Base-by-base conservation (phyloP, 2,329 filamentous ascomycete genomes). In the Alternaria sp. region DNA sequence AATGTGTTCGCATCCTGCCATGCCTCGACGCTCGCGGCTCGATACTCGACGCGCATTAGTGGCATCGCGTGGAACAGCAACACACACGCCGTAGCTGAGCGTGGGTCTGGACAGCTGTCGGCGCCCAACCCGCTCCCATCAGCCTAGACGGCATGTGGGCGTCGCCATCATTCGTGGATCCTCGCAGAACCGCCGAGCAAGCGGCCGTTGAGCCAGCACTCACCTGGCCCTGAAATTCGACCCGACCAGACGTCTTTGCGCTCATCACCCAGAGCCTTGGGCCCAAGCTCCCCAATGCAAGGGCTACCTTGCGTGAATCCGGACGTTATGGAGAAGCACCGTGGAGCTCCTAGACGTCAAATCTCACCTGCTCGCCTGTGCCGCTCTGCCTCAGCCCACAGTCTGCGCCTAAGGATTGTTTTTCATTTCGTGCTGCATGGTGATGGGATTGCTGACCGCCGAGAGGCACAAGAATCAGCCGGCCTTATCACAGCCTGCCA, bases 371-470 rank as follows among this genome's bases (percentile, higher is more conserved):
- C 34, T 41, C 14, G 34, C 22, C 22, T 57, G 41, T 49, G 45
- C 45, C 51, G 54, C 43, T 44, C 59, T 45, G 32, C 34, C 43
- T 52, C 45, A n/a, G 38, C 25, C 11, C 51, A 34, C 36, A 10
- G 34, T 9, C 28, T 43, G 41, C 27, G 32, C 18, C 36, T 46
- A 44, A 25, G 34, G 11, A 44, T 58, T 43, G 44, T 30, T 51
- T 34, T 45, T 65, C 65, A 68, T 67, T 36, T 64, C 61, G 54
- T 45, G 16, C 63, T 68, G 64, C 61, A 63, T 50, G 43, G 49
- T 59, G 54, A 65, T 55, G 53, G 58, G 50, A 63, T 64, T 63
- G 70, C 73, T 74, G 67, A 74, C 70, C 46, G 70, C 71, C 68
- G 58, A 69, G 67, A 55, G 64, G 40, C 38, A 62, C 62, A 58